Evolutionary conservation across 108 stramenopile species (phyloP).

Genomic region (Stephanodiscus minutulus): DNA sequence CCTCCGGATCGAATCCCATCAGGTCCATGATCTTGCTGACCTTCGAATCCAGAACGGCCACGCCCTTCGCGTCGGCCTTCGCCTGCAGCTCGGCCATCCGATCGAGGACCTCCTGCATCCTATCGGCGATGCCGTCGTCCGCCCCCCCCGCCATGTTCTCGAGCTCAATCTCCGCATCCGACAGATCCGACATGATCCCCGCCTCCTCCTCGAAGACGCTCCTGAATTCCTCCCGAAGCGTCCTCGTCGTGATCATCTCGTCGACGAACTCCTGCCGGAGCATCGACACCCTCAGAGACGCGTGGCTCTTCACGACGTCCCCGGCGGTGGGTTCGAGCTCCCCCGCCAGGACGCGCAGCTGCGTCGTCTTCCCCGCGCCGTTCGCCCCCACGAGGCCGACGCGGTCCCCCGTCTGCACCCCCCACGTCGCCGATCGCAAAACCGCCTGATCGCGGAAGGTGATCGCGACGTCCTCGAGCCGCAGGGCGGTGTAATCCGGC

Average conservation of each 20-base stretch:
- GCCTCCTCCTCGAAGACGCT: conserved; percentile 91
- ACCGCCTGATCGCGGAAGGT: conserved; percentile 95
- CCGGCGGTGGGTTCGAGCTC: conserved; percentile 94
- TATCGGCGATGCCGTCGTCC: conserved; percentile 36
- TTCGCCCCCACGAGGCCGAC: conserved; percentile 87
- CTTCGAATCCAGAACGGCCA: conserved; percentile 79
- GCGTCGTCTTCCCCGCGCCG: conserved; percentile 93
- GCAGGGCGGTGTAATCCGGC: conserved; percentile 85
- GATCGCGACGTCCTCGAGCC: conserved; percentile 88
- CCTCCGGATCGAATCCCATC: conserved; percentile 93
- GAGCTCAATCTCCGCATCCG: conserved; percentile 63
- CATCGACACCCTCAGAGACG: conserved; percentile 90
- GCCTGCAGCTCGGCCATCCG: conserved; percentile 88
- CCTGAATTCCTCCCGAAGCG: conserved; percentile 90
- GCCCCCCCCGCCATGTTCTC: conserved; percentile 56
- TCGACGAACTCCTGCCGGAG: conserved; percentile 96
- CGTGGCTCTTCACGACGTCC: conserved; percentile 84
- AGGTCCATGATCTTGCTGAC: conserved; percentile 93
- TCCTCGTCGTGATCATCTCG: conserved; percentile 77
- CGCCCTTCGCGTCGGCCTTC: conserved; percentile 83
- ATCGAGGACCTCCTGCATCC: conserved; percentile 89
- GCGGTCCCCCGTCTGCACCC: conserved; percentile 94
- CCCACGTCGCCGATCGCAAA: conserved; percentile 93
- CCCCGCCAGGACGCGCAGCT: conserved; percentile 89
- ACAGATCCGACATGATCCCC: conserved; percentile 66